Evolutionary conservation across 768 basidiomycete genomes (phyloP).

Genomic region (Leucosporidium scottii): DNA sequence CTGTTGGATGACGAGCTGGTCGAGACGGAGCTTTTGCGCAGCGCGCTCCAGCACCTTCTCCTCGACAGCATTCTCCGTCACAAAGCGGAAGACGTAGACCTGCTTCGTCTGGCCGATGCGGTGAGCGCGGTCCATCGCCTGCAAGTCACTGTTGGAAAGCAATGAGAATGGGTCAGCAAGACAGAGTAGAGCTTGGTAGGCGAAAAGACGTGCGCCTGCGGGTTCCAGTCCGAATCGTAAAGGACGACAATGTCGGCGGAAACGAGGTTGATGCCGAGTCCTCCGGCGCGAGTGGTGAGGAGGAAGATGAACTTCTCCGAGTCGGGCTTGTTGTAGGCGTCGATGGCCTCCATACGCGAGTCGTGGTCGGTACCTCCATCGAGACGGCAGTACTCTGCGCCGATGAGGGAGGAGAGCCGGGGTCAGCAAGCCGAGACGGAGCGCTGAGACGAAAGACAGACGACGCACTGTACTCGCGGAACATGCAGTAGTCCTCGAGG

Average conservation of each 20-base stretch:
- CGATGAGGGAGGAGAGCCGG: neutral
- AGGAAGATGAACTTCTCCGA: constrained; percentile 96
- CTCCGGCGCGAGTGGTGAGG: constrained; percentile 91
- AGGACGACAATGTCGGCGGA: constrained; percentile 90
- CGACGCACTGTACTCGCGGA: constrained; percentile 71
- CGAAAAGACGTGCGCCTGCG: neutral
- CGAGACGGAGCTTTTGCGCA: constrained; percentile 87
- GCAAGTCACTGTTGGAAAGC: constrained; percentile 62
- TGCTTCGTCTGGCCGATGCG: constrained; percentile 96
- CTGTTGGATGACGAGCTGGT: constrained; percentile 95
- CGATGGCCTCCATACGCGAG: constrained; percentile 88
- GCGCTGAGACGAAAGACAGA: neutral
- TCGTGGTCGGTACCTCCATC: constrained; percentile 95
- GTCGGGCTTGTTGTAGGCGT: constrained; percentile 91
- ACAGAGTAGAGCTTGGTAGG: neutral
- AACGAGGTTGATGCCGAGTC: constrained; percentile 92
- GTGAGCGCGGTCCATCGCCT: constrained; percentile 77
- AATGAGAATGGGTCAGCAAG: too few species aligned
- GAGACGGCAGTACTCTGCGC: constrained; percentile 79
- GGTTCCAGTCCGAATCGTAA: constrained; percentile 90
- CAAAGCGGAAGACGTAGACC: constrained; percentile 93
- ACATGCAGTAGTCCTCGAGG: constrained; percentile 92
- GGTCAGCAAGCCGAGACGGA: constrained; percentile 12
- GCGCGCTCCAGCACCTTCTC: constrained; percentile 91
- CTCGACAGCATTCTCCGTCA: constrained; percentile 91